phyloP scores from a whole-genome alignment of 2,329 filamentous ascomycete species.

The Blumeria hordei region DNA sequence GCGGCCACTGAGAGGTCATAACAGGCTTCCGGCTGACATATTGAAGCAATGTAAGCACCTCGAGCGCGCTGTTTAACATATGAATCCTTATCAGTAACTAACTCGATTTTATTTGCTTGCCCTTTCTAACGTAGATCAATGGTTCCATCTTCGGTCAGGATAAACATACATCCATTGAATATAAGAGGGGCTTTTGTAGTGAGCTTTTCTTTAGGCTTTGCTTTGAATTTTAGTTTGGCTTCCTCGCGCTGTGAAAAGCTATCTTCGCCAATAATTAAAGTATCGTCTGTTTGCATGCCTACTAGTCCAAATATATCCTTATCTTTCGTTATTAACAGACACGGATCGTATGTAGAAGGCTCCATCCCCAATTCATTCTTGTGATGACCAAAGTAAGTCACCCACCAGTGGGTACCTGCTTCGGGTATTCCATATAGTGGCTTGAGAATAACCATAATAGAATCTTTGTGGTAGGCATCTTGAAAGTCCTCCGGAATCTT shows the following conservation, averaged over 20 bases:
- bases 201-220: not conserved
- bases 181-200: not conserved
- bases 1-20: not conserved
- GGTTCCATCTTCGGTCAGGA: not conserved
- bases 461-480: not conserved
- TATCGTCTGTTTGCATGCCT: not conserved
- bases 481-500: not conserved
- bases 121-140: not conserved
- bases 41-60: not conserved
- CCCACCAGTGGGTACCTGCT: conserved; percentile 3
- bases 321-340: not conserved
- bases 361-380: not conserved
- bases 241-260: not conserved
- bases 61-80: not conserved
- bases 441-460: not conserved
- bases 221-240: not conserved
- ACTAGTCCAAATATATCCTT: not conserved
- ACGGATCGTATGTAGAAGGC: not conserved
- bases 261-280: not conserved
- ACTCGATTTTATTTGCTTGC: not conserved
- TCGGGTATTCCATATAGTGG: conserved; percentile 2
- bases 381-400: not conserved
- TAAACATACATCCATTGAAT: not conserved
- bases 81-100: not conserved
- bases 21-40: not conserved